Percentiles rank a stretch among this genome's conserved stretches.
These are phyloP conservation scores for Buddleja alternifolia DNA, from an alignment of 257 asterid genomes.

Conservation along the genomic window DNA sequence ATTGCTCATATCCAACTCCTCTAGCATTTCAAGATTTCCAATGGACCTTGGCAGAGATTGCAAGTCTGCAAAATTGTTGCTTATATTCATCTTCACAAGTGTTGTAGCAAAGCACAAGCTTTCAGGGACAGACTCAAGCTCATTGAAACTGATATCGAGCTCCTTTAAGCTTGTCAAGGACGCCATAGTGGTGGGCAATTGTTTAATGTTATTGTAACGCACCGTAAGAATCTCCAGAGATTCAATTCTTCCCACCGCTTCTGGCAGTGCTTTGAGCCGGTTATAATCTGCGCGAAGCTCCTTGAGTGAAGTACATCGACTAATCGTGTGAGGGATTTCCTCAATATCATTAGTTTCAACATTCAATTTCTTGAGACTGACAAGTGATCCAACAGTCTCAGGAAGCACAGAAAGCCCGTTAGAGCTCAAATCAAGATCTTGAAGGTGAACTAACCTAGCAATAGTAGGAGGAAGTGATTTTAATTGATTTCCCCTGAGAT, in stretches of 20 bases:
- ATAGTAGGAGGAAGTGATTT: conserved; percentile 62
- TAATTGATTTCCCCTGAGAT: conserved; percentile 74
- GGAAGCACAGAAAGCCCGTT: conserved; percentile 69
- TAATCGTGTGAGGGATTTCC: conserved; percentile 81
- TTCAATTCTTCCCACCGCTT: conserved; percentile 76
- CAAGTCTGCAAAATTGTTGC: conserved; percentile 88
- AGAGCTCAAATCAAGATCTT: conserved; percentile 87
- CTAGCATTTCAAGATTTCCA: conserved; percentile 84
- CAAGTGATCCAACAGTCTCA: conserved; percentile 70
- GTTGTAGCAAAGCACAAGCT: conserved; percentile 89
- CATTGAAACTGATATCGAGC: conserved; percentile 81
- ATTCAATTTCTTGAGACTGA: conserved; percentile 61
- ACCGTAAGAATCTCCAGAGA: conserved; percentile 74
- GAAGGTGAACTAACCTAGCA: conserved; percentile 55
- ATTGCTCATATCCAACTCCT: conserved; percentile 84
- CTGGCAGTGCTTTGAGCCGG: conserved; percentile 84
- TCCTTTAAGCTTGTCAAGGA: conserved; percentile 66
- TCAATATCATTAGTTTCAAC: conserved; percentile 77
- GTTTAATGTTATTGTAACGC: conserved; percentile 73
- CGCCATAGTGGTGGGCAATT: conserved; percentile 83
- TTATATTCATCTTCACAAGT: conserved; percentile 76
- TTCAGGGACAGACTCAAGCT: conserved; percentile 83
- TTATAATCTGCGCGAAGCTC: conserved; percentile 83
- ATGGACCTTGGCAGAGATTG: conserved; percentile 76
- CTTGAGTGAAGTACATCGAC: conserved; percentile 65